Percentiles rank a stretch among this genome's conserved stretches.
Evolutionary conservation across 441 rosid genomes (phyloP).

Genomic region (Flueggea neowawraea): DNA sequence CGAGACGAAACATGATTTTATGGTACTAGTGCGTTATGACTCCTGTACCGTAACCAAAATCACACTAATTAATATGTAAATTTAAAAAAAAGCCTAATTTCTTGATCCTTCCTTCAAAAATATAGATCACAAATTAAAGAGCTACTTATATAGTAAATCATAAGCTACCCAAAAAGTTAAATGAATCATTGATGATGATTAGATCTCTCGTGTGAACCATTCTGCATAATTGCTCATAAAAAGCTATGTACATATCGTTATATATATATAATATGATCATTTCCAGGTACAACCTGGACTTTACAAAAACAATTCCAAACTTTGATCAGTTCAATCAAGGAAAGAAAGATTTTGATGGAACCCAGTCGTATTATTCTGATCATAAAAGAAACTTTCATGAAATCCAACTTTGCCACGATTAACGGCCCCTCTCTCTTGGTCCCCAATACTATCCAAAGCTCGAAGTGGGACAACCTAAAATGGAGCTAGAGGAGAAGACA

Average conservation of each 20-base stretch:
- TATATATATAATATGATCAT: background rate
- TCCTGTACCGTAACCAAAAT: too few relatives aligned
- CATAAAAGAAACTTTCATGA: background rate
- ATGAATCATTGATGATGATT: background rate
- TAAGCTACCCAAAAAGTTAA: background rate
- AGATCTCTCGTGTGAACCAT: background rate
- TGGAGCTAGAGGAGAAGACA: background rate
- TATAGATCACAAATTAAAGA: too few relatives aligned
- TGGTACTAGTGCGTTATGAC: too few relatives aligned
- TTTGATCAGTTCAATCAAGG: background rate
- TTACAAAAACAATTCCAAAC: conserved; percentile 10
- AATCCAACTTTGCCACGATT: conserved; percentile 14
- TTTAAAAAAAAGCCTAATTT: too few relatives aligned
- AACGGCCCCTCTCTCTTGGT: conserved; percentile 6
- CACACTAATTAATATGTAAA: too few relatives aligned
- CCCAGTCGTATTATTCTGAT: background rate
- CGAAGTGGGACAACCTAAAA: background rate
- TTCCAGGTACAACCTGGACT: conserved; percentile 7
- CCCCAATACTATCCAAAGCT: background rate
- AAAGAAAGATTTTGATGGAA: too few relatives aligned
- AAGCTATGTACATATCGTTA: background rate
- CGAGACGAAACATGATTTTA: too few relatives aligned
- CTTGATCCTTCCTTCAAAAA: too few relatives aligned
- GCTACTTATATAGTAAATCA: too few relatives aligned
- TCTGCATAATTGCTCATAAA: background rate